These are phyloP conservation scores for Berberis thunbergii DNA, from an alignment of 164 flowering plant genomes.

Conservation along the genomic window DNA sequence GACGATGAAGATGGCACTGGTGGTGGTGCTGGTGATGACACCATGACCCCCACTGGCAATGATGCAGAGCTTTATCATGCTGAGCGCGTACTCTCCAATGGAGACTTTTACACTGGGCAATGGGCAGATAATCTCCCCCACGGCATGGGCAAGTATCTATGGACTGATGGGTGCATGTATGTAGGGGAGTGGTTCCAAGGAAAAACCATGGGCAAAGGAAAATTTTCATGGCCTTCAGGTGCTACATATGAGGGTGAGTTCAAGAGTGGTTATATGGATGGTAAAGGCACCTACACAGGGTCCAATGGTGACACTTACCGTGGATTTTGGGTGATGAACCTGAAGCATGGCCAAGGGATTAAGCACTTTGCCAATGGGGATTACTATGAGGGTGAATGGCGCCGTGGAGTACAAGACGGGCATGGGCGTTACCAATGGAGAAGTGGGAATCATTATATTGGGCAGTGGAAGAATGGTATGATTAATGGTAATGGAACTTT, in stretches of 20 bases:
- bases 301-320: constrained; percentile 43
- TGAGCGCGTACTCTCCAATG: constrained; percentile 63
- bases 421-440: constrained; percentile 63
- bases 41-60: constrained; percentile 15
- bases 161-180: constrained; percentile 96
- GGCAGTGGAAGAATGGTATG: constrained; percentile 66
- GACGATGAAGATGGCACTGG: constrained; percentile 33
- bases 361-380: constrained; percentile 55
- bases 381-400: constrained; percentile 73
- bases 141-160: constrained; percentile 75
- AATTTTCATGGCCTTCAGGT: constrained; percentile 90
- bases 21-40: constrained; percentile 1
- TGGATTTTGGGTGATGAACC: constrained; percentile 73
- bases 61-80: constrained; percentile 24
- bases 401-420: constrained; percentile 61
- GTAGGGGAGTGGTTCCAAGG: constrained; percentile 82
- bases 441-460: constrained; percentile 43
- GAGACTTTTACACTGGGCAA: constrained; percentile 76
- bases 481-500: constrained; percentile 53
- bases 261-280: constrained; percentile 78
- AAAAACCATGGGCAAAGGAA: constrained; percentile 66
- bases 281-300: constrained; percentile 56
- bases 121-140: constrained; percentile 72
- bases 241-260: constrained; percentile 87
- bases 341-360: constrained; percentile 60